phyloP scores from a whole-genome alignment of 2,329 filamentous ascomycete genomes.

The Alternaria panax region DNA sequence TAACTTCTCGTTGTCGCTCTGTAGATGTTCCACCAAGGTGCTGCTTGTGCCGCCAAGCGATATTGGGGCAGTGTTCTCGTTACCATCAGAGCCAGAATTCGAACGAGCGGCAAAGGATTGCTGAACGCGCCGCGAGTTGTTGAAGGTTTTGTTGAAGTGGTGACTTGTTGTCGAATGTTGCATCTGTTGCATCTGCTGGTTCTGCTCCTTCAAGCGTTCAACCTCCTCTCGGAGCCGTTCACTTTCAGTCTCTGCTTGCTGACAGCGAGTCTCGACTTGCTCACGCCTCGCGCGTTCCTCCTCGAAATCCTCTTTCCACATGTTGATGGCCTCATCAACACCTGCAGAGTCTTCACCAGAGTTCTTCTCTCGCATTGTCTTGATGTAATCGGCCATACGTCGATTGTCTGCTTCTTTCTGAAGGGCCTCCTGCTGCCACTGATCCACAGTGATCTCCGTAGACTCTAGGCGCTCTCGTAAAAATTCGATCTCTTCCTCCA shows the following conservation, averaged over 20 bases:
- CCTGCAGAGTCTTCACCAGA: constrained; percentile 48
- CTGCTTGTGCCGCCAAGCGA: constrained; percentile 60
- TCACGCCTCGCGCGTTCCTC: constrained; percentile 89
- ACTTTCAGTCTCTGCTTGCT: constrained; percentile 90
- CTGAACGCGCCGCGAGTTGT: constrained; percentile 51
- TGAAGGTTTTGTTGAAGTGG: constrained; percentile 46
- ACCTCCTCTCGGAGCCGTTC: constrained; percentile 83
- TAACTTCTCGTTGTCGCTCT: constrained; percentile 91
- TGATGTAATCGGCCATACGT: constrained; percentile 82
- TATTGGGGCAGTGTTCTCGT: constrained; percentile 35
- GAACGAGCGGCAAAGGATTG: constrained; percentile 48
- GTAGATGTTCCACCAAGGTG: constrained; percentile 83
- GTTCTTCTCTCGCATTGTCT: constrained; percentile 62
- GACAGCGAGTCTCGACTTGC: constrained; percentile 83
- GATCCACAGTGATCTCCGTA: constrained; percentile 83
- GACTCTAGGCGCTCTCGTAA: constrained; percentile 86
- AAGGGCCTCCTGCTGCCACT: constrained; percentile 78
- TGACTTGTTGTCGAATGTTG: constrained; percentile 48
- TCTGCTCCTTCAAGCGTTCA: constrained; percentile 67
- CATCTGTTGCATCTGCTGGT: constrained; percentile 38
- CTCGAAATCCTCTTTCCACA: constrained; percentile 94
- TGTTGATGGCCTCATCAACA: constrained; percentile 64
- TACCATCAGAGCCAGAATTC: constrained; percentile 52
- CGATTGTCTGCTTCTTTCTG: constrained; percentile 84
- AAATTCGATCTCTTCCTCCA: constrained; percentile 86